Percentiles rank a stretch among this genome's conserved stretches.
These are phyloP conservation scores for Suillus alpinus DNA, from an alignment of 768 basidiomycete species.

Conservation along the genomic window DNA sequence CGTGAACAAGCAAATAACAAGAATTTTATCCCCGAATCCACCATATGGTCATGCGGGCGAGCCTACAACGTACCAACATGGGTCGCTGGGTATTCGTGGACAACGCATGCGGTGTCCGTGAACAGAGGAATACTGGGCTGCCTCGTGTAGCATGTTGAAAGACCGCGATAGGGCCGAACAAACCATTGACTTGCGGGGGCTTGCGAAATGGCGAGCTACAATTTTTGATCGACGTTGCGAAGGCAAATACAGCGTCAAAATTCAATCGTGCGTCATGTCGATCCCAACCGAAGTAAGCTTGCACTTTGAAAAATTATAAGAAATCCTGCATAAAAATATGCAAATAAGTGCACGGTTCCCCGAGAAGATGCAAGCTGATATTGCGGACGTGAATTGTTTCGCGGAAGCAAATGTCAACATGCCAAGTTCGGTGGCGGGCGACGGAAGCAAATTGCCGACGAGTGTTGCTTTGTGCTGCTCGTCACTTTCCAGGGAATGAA, in stretches of 20 bases:
- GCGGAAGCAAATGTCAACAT: background rate
- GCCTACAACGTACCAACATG: background rate
- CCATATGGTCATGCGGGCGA: background rate
- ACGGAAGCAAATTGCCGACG: slow-evolving; percentile 3
- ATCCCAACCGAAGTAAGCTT: background rate
- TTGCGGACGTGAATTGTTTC: background rate
- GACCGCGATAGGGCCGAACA: background rate
- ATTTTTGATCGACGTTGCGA: background rate
- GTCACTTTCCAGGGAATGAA: slow-evolving; percentile 5
- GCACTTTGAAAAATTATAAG: background rate
- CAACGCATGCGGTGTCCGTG: background rate
- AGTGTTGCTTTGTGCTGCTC: slow-evolving; percentile 16
- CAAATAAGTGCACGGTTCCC: background rate
- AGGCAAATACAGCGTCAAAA: background rate
- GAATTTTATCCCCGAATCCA: background rate
- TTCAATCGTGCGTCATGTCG: background rate
- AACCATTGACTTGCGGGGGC: background rate
- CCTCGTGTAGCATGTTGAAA: background rate
- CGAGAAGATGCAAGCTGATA: background rate
- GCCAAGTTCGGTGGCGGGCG: background rate
- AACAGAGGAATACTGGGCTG: background rate
- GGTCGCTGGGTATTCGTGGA: background rate
- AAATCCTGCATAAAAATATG: background rate
- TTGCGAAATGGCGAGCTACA: background rate
- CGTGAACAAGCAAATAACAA: background rate